A percentile compares a stretch with the other conserved stretches of the same genome.
phyloP scores from a whole-genome alignment of 306 rosid species.

The Geum urbanum region DNA sequence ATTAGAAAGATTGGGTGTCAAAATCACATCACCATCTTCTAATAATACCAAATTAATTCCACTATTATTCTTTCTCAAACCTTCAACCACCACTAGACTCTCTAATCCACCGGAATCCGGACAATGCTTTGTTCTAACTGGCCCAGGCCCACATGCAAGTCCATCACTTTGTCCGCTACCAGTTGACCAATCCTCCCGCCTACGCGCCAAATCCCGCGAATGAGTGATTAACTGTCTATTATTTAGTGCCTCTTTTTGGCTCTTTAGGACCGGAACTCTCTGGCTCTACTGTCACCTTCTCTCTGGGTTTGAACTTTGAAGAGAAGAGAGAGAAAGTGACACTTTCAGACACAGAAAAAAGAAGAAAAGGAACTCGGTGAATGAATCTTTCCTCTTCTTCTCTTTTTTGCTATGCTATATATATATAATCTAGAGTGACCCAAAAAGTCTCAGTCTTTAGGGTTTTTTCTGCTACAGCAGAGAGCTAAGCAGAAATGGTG shows the following conservation, averaged over 20 bases:
- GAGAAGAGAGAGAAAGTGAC: conserved; percentile 14
- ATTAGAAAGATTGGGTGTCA: background rate
- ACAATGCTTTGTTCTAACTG: conserved; percentile 2
- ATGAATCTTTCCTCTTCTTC: conserved; percentile 34
- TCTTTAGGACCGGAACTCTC: conserved; percentile 39
- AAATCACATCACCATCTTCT: conserved; percentile 12
- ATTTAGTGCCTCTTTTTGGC: conserved; percentile 35
- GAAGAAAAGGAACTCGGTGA: conserved; percentile 7
- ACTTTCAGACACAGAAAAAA: conserved; percentile 4
- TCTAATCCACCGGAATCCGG: conserved; percentile 7
- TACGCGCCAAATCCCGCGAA: conserved; percentile 31
- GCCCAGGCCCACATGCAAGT: conserved; percentile 30
- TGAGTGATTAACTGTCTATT: too few relatives aligned
- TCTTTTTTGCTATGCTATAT: background rate
- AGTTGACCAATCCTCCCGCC: conserved; percentile 31
- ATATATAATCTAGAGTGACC: background rate
- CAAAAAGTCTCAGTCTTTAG: conserved; percentile 29
- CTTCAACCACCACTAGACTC: background rate
- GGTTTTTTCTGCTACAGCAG: conserved; percentile 30
- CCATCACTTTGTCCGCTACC: conserved; percentile 39
- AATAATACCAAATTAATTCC: background rate
- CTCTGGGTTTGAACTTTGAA: conserved; percentile 32
- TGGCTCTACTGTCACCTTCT: conserved; percentile 30
- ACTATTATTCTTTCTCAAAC: background rate
- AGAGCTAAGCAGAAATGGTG: conserved; percentile 21